A percentile compares a stretch with the other conserved stretches of the same genome.
These are phyloP conservation scores for Phlebopus sp. DNA, from an alignment of 1,284 basidiomycete species.

Conservation along the genomic window DNA sequence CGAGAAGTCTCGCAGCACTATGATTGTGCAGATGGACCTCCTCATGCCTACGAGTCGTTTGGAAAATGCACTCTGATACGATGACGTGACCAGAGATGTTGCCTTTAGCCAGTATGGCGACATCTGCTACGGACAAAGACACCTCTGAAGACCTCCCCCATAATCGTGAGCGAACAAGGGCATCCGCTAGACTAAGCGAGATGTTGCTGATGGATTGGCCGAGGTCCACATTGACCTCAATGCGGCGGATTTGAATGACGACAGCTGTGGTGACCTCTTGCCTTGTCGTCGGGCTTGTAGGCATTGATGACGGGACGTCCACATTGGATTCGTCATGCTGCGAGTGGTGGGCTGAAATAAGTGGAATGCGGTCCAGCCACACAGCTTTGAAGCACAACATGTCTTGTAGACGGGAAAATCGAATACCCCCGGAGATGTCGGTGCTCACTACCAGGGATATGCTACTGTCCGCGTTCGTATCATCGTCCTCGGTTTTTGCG, in stretches of 20 bases:
- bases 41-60: constrained; percentile 62
- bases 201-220: constrained; percentile 72
- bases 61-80: constrained; percentile 74
- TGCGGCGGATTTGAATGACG: constrained; percentile 67
- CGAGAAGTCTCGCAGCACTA: constrained; percentile 55
- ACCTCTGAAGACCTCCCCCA: constrained; percentile 58
- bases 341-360: constrained; percentile 52
- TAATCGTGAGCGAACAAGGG: constrained; percentile 58
- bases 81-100: constrained; percentile 71
- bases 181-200: constrained; percentile 61
- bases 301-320: constrained; percentile 11
- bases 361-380: constrained; percentile 82
- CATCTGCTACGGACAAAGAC: constrained; percentile 62
- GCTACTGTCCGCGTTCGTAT: constrained; percentile 45
- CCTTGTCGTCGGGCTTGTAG: constrained; percentile 26
- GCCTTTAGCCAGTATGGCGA: constrained; percentile 64
- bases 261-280: constrained; percentile 57
- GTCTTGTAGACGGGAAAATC: constrained; percentile 81
- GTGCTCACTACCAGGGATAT: constrained; percentile 74
- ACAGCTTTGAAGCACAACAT: constrained; percentile 88
- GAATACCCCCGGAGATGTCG: constrained; percentile 68
- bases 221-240: constrained; percentile 73
- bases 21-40: constrained; percentile 30
- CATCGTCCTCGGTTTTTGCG: constrained; percentile 44
- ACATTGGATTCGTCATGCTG: constrained; percentile 22